A percentile compares a stretch with the other conserved stretches of the same genome.
Conservation (phyloP, 2,329 filamentous ascomycete genomes). For the Chrysoporthe austroafricana region DNA sequence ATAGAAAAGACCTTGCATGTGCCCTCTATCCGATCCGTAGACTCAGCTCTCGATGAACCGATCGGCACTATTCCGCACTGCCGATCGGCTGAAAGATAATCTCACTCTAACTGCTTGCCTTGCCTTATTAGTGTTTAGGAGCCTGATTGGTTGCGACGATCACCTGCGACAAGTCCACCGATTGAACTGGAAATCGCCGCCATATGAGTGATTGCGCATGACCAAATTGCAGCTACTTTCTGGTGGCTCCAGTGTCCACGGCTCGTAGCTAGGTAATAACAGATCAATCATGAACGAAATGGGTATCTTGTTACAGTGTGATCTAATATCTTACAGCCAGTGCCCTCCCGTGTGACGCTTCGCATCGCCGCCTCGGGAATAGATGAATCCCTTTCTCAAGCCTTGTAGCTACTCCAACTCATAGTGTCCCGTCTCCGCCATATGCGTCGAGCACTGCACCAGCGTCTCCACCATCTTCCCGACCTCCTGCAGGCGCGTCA, state of each 20-base stretch:
- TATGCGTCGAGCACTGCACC: constrained; percentile 58
- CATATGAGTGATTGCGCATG: too few relatives aligned
- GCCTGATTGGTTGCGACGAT: too few relatives aligned
- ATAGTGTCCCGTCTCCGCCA: constrained; percentile 48
- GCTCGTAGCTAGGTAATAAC: too few relatives aligned
- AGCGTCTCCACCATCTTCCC: constrained; percentile 64
- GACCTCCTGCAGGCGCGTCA: constrained; percentile 57
- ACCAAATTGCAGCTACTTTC: too few relatives aligned
- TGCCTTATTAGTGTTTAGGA: too few relatives aligned
- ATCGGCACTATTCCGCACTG: not conserved
- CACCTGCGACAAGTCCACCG: too few relatives aligned
- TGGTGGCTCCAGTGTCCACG: too few relatives aligned
- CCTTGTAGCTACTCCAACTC: constrained; percentile 8
- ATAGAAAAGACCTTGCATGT: not conserved
- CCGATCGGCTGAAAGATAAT: not conserved
- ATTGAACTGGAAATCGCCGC: too few relatives aligned
- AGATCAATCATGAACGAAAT: not conserved
- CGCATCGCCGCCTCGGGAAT: too few relatives aligned
- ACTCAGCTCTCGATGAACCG: not conserved
- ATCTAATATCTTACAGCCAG: not conserved
- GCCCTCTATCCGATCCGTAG: not conserved
- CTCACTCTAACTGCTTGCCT: too few relatives aligned
- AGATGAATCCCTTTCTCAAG: not conserved
- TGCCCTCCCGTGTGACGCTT: not conserved
- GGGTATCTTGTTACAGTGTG: constrained; percentile 2